Conservation (phyloP, 2,329 filamentous ascomycete genomes). For the Phialophora tarda region DNA sequence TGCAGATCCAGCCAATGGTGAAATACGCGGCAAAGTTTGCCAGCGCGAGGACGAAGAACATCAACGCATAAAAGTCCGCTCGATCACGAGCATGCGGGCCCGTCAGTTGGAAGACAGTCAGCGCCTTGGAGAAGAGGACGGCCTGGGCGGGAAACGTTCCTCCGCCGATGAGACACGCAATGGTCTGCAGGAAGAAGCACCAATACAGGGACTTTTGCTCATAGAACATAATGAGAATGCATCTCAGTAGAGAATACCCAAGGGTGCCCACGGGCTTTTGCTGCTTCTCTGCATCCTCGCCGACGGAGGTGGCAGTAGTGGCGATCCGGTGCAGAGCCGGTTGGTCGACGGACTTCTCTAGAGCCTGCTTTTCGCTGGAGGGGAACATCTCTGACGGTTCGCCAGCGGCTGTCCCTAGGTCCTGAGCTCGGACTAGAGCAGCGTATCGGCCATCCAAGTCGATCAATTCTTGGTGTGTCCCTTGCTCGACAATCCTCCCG, state of each 20-base stretch:
- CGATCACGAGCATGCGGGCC: slow-evolving; percentile 34
- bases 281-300: slow-evolving; percentile 31
- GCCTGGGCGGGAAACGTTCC: slow-evolving; percentile 56
- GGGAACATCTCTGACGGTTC: slow-evolving; percentile 19
- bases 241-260: slow-evolving; percentile 44
- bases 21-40: slow-evolving; percentile 49
- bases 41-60: slow-evolving; percentile 55
- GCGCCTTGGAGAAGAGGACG: slow-evolving; percentile 44
- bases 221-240: slow-evolving; percentile 46
- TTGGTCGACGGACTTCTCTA: slow-evolving; percentile 18
- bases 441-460: slow-evolving; percentile 66
- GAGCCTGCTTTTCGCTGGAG: slow-evolving; percentile 21
- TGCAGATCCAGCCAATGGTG: slow-evolving; percentile 45
- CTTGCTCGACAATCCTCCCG: slow-evolving; percentile 73
- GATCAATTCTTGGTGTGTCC: slow-evolving; percentile 75
- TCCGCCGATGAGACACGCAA: slow-evolving; percentile 47
- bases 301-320: slow-evolving; percentile 28
- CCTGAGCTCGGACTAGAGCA: slow-evolving; percentile 54
- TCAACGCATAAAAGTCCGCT: slow-evolving; percentile 54
- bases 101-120: slow-evolving; percentile 40
- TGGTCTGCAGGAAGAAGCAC: slow-evolving; percentile 43
- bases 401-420: slow-evolving; percentile 45
- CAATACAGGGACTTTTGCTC: slow-evolving; percentile 44
- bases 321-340: slow-evolving; percentile 23
- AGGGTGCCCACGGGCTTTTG: slow-evolving; percentile 31